Evolutionary conservation across 1,284 basidiomycete genomes (phyloP), one percentile per base, ranked within the genome.

Genomic region (Fomitopsis betulina): DNA sequence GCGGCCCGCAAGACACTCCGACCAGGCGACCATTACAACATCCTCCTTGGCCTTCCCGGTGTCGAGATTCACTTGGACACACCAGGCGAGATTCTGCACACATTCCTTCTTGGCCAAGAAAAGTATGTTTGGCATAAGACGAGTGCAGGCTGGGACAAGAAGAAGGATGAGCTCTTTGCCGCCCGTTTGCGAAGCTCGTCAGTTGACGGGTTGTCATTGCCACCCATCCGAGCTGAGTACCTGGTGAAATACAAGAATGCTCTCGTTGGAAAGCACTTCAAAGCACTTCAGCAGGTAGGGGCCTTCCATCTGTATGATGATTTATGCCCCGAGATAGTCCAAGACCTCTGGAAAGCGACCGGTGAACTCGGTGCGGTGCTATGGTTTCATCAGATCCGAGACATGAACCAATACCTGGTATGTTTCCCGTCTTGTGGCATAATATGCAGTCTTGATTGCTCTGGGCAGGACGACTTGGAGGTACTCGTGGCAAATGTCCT

Each of bases 251-350:
- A 77, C 59, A 63, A 63, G 7, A 75, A 74, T 33, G 68, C 66
- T 9, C 64, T 80, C 0, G 73, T 78, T 53, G 76, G 77, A 8
- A 70, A 70, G 32, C 76, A 79, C 27, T 75, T 79, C n/a, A n/a
- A n/a, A n/a, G n/a, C n/a, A n/a, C n/a, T n/a, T n/a, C n/a, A n/a
- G n/a, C n/a, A n/a, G n/a, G 47, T 56, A 2, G 45, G 43, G 5
- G 50, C 56, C 3, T 61, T 58, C 35, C 60, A 58, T 15, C 43
- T 61, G 5, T 39, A 61, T 33, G 32, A 12, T 33, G 57, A 50
- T 15, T 47, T 60, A 19, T 57, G 59, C 15, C 38, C 30, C 19
- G 32, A 43, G 2, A 13, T 54, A 13, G 39, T 47, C n/a, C 55
- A 62, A 13, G 58, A 58, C 23, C 40, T 67, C 13, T 61, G 58